Conservation (phyloP, 306 rosid species). For the Quercus cerris region DNA sequence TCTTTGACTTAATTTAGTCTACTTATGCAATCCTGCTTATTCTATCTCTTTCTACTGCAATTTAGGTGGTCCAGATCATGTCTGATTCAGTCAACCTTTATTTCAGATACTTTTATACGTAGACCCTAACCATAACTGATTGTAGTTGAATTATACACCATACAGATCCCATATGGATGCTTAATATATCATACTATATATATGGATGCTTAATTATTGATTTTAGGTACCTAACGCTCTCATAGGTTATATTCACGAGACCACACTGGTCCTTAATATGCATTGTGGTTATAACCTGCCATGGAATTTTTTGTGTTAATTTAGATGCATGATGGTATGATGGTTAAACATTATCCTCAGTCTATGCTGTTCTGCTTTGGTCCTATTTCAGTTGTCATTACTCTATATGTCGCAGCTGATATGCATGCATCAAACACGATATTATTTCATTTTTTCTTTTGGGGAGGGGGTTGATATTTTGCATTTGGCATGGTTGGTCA, state of each 20-base stretch:
- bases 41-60: not conserved
- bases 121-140: not conserved
- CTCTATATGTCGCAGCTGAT: too few species aligned
- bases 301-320: too few species aligned
- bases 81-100: not conserved
- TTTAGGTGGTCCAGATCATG: not conserved
- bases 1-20: not conserved
- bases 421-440: too few species aligned
- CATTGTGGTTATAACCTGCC: not conserved
- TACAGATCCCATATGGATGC: not conserved
- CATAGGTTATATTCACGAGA: not conserved
- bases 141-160: not conserved
- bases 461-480: too few species aligned
- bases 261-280: not conserved
- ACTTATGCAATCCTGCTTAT: not conserved
- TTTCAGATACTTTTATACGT: not conserved
- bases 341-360: too few species aligned
- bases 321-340: too few species aligned
- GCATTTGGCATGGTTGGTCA: too few species aligned
- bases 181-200: too few species aligned
- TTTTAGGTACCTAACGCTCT: not conserved
- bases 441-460: too few species aligned
- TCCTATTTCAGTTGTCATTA: too few species aligned
- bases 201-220: not conserved
- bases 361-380: too few species aligned